These are phyloP conservation scores for Zychaea mexicana DNA, from an alignment of 371 early-diverging fungal species.

Conservation along the genomic window DNA sequence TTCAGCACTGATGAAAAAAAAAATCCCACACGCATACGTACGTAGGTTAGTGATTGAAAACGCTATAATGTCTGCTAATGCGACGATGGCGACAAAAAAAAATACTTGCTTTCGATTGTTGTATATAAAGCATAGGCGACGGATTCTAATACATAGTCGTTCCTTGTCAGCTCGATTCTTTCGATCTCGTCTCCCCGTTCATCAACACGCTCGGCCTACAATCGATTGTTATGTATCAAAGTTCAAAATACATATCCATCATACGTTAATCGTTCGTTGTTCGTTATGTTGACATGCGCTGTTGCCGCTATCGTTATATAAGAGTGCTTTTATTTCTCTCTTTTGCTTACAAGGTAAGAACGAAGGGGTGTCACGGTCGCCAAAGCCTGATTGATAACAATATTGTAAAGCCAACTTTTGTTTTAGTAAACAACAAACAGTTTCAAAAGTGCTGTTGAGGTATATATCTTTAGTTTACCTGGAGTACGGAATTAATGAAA, in stretches of 20 bases:
- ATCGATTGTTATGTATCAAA: too few species aligned
- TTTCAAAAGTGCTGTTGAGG: too few species aligned
- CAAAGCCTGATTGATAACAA: constrained; percentile 43
- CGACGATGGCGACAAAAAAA: too few species aligned
- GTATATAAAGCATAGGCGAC: constrained; percentile 55
- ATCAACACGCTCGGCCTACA: constrained; percentile 56
- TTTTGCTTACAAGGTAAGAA: constrained; percentile 43
- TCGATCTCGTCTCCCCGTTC: constrained; percentile 52
- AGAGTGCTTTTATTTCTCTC: not conserved
- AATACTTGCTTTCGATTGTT: constrained; percentile 46
- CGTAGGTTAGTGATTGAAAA: not conserved
- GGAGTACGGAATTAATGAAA: constrained; percentile 87
- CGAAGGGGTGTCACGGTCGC: constrained; percentile 54
- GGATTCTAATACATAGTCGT: constrained; percentile 46
- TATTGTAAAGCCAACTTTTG: not conserved
- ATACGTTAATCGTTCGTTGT: not conserved
- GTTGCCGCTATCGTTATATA: not conserved
- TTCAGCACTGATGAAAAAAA: constrained; percentile 26
- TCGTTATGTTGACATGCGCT: too few species aligned
- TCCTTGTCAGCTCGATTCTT: constrained; percentile 23
- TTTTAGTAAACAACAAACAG: not conserved
- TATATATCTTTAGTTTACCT: constrained; percentile 51
- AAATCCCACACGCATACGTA: too few species aligned
- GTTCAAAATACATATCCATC: too few species aligned
- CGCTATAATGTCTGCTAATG: too few species aligned